phyloP scores from a whole-genome alignment of 2,329 filamentous ascomycete species.

The Pyrenochaeta sp. region DNA sequence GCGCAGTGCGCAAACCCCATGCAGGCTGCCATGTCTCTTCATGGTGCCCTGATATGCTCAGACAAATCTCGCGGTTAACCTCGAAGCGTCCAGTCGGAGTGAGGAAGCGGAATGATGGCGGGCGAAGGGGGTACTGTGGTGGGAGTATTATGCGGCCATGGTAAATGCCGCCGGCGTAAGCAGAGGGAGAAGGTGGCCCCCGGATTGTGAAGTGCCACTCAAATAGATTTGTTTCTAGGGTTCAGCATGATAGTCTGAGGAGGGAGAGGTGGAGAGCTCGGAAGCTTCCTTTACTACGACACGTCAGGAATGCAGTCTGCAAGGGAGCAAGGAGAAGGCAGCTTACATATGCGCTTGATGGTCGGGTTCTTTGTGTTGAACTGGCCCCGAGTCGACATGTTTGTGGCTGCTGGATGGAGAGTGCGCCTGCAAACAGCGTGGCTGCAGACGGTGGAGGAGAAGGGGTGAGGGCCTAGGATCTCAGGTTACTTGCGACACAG shows the following conservation, averaged over 20 bases:
- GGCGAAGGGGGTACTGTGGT: slow-evolving; percentile 86
- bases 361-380: slow-evolving; percentile 83
- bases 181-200: slow-evolving; percentile 80
- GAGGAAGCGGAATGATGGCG: slow-evolving; percentile 93
- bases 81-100: slow-evolving; percentile 94
- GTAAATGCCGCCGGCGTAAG: slow-evolving; percentile 85
- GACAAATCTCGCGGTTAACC: slow-evolving; percentile 94
- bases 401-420: slow-evolving; percentile 1
- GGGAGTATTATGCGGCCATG: slow-evolving; percentile 95
- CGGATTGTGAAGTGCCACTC: slow-evolving; percentile 99
- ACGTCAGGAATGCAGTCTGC: slow-evolving; percentile 22
- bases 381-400: slow-evolving; percentile 52
- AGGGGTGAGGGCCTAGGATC: neutral
- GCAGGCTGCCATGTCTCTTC: slow-evolving; percentile 99
- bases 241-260: slow-evolving; percentile 82
- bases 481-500: neutral
- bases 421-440: neutral
- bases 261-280: slow-evolving; percentile 82
- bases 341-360: slow-evolving; percentile 81
- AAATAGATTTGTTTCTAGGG: slow-evolving; percentile 91
- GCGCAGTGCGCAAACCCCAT: slow-evolving; percentile 92
- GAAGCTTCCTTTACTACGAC: slow-evolving; percentile 83
- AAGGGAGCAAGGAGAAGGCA: neutral
- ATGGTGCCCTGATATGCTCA: slow-evolving; percentile 92
- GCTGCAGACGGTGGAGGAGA: neutral